Base-by-base conservation (phyloP, 2,329 filamentous ascomycete genomes). In the Aspergillus japonicus region DNA sequence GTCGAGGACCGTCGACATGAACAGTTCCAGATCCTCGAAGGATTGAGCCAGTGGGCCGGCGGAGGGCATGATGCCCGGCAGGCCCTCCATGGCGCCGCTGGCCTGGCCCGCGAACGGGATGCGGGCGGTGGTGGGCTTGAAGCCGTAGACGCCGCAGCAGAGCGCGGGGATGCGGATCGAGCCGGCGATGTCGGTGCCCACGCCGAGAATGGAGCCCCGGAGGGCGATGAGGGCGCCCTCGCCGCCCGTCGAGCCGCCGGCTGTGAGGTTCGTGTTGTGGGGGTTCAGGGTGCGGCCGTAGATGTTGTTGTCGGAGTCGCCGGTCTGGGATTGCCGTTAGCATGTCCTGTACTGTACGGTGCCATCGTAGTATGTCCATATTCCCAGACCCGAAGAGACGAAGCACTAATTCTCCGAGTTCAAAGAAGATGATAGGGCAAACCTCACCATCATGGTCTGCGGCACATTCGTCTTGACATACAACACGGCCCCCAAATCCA, bases 1-100 rank as follows among this genome's bases (percentile, higher is more conserved):
- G 2, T 69, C 62, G 0, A 81, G 60, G 0, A 83, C 71, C 0
- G 73, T 71, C 4, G 73, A 74, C 70, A 85, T 73, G 29, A 72
- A 65, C 0, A 72, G 56, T 31, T 65, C 59, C 14, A 71, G 23
- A 47, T 72, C 70, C 1, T 52, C 42, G 1, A 66, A 19, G 12
- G 39, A 59, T 10, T 62, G 60, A 2, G 54, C 51, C 2, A 66
- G 57, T 11, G 64, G 64, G 4, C 64, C 64, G 1, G 64, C 62
- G 1, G 62, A 56, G 33, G 62, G 60, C 3, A 50, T 55, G 6
- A 64, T 16, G 8, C 62, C 60, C 2, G 64, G 60, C 2, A 59
- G 3, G 1, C 64, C 62, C 21, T 61, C 57, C 19, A 54, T 53
- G 0, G 47, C 54, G 10, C 52, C 49, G n/a, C 56, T n/a, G 8